Evolutionary conservation across 129 eudicot species (phyloP), one percentile per base, ranked within the genome.

Genomic region (Centella asiatica): DNA sequence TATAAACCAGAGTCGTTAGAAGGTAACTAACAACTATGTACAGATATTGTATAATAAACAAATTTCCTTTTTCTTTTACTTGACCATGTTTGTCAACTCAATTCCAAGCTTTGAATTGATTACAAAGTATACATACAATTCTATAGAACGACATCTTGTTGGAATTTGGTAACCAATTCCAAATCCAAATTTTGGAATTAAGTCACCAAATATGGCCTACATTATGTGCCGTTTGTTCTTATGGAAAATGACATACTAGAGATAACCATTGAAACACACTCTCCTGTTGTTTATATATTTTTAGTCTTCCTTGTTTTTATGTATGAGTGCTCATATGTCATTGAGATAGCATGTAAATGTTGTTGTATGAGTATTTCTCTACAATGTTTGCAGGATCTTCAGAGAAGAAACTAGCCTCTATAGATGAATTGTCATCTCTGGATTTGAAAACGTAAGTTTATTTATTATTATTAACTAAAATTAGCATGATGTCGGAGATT

Each of bases 371-470:
- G 27, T 28, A 58, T 19, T 32, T 57, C n/a, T 57, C 18, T 32
- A 3, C 17, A 19, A 58, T 53, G 51, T 54, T 70, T 74, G 77
- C 83, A 82, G 94, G 83, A 65, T 64, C 96, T 77, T 79, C 76
- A 17, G 94, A 85, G 78, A 88, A 74, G 68, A 81, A 68, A 57
- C 53, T 73, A 48, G 60, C 80, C 47, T 73, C 85, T 12, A 20
- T 77, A 24, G 83, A 83, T 58, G 94, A 82, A 23, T 47, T 82
- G 71, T 57, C 81, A 20, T 72, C 96, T 28, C 67, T 82, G 65
- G 96, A 85, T 73, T 73, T 80, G 62, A 88, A 82, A 79, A 78
- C 84, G 94, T 88, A 73, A 88, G 96, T 77, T 69, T 29, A 32
- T 53, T 28, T 37, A 23, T 10, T 7, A 20, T 12, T 3, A 33